Evolutionary conservation across 345 rosid species (phyloP), one percentile per base, ranked within the genome.

Genomic region (Euphorbia tirucalli): DNA sequence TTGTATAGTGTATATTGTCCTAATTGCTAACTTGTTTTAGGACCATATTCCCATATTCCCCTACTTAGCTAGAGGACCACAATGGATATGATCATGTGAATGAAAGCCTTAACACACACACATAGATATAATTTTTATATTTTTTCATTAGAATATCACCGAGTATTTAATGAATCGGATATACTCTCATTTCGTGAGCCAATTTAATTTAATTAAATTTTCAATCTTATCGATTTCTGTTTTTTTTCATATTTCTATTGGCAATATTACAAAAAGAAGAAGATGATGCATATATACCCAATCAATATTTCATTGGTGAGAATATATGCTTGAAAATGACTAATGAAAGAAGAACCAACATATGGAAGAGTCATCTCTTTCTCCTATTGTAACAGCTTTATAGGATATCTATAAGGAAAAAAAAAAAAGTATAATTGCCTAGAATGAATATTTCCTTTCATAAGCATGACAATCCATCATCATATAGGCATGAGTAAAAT

Each of bases 61-160:
- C 2, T 9, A 28, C 28, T 41, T 41, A 41, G 44, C 44, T 41
- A 4, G 3, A 43, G 80, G 82, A 79, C 84, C 70, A 58, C 78
- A 22, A 6, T 58, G 59, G 56, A 43, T 70, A 72, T n/a, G n/a
- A n/a, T n/a, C n/a, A n/a, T n/a, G n/a, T 56, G 32, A 35, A 72
- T 65, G 67, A 69, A 65, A 66, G 81, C 35, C 65, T 27, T 10
- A 11, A 49, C n/a, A n/a, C n/a, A n/a, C n/a, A n/a, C n/a, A n/a
- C n/a, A n/a, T n/a, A n/a, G n/a, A n/a, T n/a, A n/a, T n/a, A n/a
- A n/a, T n/a, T n/a, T n/a, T n/a, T n/a, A n/a, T n/a, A n/a, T n/a
- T n/a, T n/a, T n/a, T n/a, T n/a, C n/a, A n/a, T n/a, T n/a, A n/a
- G n/a, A n/a, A n/a, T n/a, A n/a, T n/a, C n/a, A n/a, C n/a, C n/a